Evolutionary conservation across 257 asterid species (phyloP), one percentile per base, ranked within the genome.

Genomic region (Lithospermum erythrorhizon): DNA sequence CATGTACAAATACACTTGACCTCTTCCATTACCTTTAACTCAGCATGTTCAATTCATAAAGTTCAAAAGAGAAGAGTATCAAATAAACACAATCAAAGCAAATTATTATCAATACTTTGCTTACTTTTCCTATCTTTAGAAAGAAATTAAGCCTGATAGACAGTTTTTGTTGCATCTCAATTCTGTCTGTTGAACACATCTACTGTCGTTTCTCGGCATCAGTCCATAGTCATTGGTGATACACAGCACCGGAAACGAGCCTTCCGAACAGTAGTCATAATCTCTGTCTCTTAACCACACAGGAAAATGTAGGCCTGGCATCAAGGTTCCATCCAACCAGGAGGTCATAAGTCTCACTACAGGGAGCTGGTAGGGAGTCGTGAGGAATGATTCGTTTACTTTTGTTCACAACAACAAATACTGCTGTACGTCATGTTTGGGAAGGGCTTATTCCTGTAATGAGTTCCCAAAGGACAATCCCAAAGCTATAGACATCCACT

Each of bases 171-270:
- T 64, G 76, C 66, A 67, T 75, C 65, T 65, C 68, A 59, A 61
- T 72, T 74, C 70, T 71, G 68, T 62, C 58, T 68, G 62, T 64
- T 59, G 59, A 64, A 64, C 30, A 16, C 61, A 68, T 68, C 70
- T 67, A 62, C 66, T 47, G 64, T 41, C 51, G 32, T 58, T 57
- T 57, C 45, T 51, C 58, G 20, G 65, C 67, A 61, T 81, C 85
- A 91, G 73, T 91, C 95, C 23, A 70, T 73, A 57, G 95, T 88
- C 90, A 83, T 91, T 0, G 98, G 96, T 37, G 76, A 89, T 57
- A 86, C 81, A 81, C 98, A 91, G 88, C 98, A 91, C 84, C 98
- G 81, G 86, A 91, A 91, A 66, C 96, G 98, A 27, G 98, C 98
- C 70, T 86, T 91, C 59, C 98, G 78, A 59, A 86, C 96, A 1